Conservation (phyloP, 768 basidiomycete genomes). For the Lactifluus rugatus region DNA sequence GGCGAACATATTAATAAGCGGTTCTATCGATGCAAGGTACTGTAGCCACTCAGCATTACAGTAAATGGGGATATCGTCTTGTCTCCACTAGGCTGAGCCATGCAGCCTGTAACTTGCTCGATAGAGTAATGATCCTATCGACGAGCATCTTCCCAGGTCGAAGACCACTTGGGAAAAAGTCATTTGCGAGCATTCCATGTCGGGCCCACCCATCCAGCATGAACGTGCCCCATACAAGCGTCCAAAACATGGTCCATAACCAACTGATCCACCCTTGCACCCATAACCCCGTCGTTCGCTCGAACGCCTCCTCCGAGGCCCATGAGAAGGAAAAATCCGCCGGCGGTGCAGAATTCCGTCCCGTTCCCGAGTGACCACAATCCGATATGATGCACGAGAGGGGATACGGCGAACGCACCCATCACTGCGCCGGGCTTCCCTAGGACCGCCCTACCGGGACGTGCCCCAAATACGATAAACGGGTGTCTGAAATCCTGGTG, state of each 20-base stretch:
- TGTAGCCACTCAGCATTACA: too few relatives aligned
- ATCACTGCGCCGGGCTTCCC: slow-evolving; percentile 43
- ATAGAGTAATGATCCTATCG: not conserved
- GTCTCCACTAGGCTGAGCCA: too few relatives aligned
- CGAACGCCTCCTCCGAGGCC: slow-evolving; percentile 47
- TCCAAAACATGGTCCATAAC: slow-evolving; percentile 43
- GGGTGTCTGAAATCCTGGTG: slow-evolving; percentile 28
- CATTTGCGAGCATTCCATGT: not conserved
- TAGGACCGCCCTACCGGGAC: slow-evolving; percentile 29
- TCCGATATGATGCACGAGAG: slow-evolving; percentile 46
- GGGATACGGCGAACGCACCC: slow-evolving; percentile 52
- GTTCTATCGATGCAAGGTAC: too few relatives aligned
- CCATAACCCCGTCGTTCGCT: slow-evolving; percentile 32
- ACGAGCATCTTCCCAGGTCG: slow-evolving; percentile 4
- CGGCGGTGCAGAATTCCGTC: slow-evolving; percentile 33
- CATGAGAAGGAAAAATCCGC: slow-evolving; percentile 49
- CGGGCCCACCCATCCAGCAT: slow-evolving; percentile 8
- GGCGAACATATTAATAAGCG: too few relatives aligned
- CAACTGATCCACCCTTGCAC: slow-evolving; percentile 41
- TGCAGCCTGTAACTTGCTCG: not conserved
- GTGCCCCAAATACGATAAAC: slow-evolving; percentile 27
- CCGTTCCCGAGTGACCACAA: slow-evolving; percentile 51
- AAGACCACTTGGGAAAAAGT: not conserved
- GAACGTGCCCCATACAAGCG: slow-evolving; percentile 33
- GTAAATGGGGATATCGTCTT: too few relatives aligned